Evolutionary conservation across 805 yeast genomes (phyloP).

Genomic region (Candida silvicultrix): DNA sequence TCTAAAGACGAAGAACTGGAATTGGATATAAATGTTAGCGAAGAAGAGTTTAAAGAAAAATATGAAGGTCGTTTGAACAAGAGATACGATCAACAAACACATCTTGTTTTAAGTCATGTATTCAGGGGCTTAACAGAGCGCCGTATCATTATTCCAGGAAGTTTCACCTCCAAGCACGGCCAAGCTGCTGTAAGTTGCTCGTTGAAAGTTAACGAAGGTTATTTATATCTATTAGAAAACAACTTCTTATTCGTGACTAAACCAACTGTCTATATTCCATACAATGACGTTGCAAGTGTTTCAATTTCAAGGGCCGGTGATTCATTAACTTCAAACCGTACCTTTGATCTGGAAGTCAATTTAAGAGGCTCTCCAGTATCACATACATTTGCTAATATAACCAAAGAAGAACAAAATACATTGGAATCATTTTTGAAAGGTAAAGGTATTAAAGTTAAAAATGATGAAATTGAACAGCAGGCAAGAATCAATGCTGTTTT

Average conservation of each 20-base stretch:
- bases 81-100: conserved; percentile 77
- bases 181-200: conserved; percentile 90
- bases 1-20: conserved; percentile 87
- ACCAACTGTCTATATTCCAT: conserved; percentile 89
- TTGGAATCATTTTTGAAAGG: conserved; percentile 72
- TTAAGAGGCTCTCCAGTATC: conserved; percentile 54
- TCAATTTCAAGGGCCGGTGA: conserved; percentile 87
- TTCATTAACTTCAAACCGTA: conserved; percentile 69
- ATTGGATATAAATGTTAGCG: conserved; percentile 79
- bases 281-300: conserved; percentile 68
- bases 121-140: conserved; percentile 87
- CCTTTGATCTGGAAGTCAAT: conserved; percentile 84
- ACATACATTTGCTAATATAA: conserved; percentile 83
- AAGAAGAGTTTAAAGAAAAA: conserved; percentile 68
- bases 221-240: conserved; percentile 86
- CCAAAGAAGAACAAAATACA: conserved; percentile 79
- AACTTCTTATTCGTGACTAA: conserved; percentile 88
- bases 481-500: conserved; percentile 72
- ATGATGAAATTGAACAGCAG: conserved; percentile 86
- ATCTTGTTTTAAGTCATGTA: conserved; percentile 80
- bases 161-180: conserved; percentile 66
- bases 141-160: conserved; percentile 78
- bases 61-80: conserved; percentile 72
- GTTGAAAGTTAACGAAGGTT: conserved; percentile 92
- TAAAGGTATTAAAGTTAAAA: conserved; percentile 74